Conservation (phyloP, 345 rosid genomes). For the Euclidium syriacum region DNA sequence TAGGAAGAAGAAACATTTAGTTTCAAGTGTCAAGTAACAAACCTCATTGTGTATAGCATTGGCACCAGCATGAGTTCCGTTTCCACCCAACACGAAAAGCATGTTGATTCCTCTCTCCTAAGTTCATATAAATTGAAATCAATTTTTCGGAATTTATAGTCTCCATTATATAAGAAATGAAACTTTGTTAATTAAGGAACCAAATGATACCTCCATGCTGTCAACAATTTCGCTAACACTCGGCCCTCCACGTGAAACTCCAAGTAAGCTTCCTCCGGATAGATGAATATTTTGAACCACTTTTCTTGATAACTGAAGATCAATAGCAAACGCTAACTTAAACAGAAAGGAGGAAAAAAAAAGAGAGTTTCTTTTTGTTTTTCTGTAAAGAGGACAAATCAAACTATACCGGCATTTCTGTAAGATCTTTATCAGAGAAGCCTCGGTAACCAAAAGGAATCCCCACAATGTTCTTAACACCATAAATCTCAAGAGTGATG, state of each 20-base stretch:
- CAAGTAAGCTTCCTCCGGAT: conserved; percentile 96
- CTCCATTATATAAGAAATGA: not conserved
- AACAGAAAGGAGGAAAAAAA: not conserved
- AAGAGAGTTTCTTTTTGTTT: not conserved
- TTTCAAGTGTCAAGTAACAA: conserved; percentile 1
- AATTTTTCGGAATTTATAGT: not conserved
- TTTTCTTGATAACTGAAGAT: conserved; percentile 74
- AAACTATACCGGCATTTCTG: conserved; percentile 69
- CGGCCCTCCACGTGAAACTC: conserved; percentile 71
- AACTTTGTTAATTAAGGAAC: not conserved
- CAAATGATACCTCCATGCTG: conserved; percentile 59
- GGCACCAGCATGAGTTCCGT: conserved; percentile 99
- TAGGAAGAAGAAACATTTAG: not conserved
- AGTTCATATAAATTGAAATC: not conserved
- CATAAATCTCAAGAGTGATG: conserved; percentile 91
- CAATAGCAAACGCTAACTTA: not conserved
- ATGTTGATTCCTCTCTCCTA: conserved; percentile 98
- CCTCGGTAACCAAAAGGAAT: conserved; percentile 96
- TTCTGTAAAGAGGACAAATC: not conserved
- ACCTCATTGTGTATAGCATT: conserved; percentile 98
- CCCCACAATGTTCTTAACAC: conserved; percentile 90
- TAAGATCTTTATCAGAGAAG: conserved; percentile 60
- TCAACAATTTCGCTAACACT: conserved; percentile 65
- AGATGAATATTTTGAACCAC: conserved; percentile 97
- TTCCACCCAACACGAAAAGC: conserved; percentile 97